Evolutionary conservation across 805 yeast species (phyloP), one percentile per base, ranked within the genome.

Genomic region (Spencermartinsiella europaea): DNA sequence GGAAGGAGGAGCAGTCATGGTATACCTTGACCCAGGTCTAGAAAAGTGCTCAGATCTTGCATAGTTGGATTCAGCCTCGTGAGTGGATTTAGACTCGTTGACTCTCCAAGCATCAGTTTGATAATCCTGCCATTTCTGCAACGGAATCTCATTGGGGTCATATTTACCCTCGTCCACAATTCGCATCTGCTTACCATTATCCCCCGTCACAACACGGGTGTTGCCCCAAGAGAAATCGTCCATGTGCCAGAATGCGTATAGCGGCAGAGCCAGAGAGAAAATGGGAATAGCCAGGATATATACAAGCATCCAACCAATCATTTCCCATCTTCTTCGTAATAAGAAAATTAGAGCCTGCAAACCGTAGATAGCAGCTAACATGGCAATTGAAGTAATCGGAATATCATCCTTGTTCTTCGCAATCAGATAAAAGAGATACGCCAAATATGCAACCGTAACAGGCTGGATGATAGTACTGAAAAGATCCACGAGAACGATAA

Each of bases 201-300:
- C 82, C 19, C 81, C 82, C 8, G 68, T 68, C 21, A 79, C 77
- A 37, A 74, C 67, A 59, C 84, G 73, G 15, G 84, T 79, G 55
- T 74, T 80, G 54, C 84, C 84, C 84, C 84, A 79, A 51, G 80
- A 73, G 66, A 79, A 79, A 63, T 79, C 83, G 56, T 79, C 84
- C 71, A 79, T 79, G 58, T 76, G 72, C 84, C 84, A 79, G 65
- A 69, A 79, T 0, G 83, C 70, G 58, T 79, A 79, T 21, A 71
- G 54, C 4, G 84, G 84, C 42, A 79, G 68, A 7, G 75, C 77
- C 49, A 79, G 68, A 52, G 79, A 74, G 75, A 79, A 79, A 38
- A 79, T 63, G 12, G 83, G 83, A 52, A 79, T 70, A 3, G 83
- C 83, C 21, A 76, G 34, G 44, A 79, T 64, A 57, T 79, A 79